Percentiles rank a stretch among this genome's conserved stretches.
Conservation (phyloP, 225 moss, liverwort and hornwort genomes). For the Rhytidiadelphus loreus region DNA sequence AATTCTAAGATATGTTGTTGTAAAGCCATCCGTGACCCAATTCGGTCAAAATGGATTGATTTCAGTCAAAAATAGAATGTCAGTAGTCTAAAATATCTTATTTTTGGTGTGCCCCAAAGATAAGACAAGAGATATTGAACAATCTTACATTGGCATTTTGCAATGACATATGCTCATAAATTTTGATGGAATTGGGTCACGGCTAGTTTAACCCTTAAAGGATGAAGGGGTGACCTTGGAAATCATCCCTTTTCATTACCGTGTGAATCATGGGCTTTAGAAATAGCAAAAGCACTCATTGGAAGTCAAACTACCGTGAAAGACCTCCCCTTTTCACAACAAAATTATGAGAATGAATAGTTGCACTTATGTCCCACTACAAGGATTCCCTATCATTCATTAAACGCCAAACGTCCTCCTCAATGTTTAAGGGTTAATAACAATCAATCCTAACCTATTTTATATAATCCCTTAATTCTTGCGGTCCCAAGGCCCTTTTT, state of each 20-base stretch:
- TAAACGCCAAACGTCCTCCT: no score
- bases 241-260: no score
- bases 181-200: accelerated
- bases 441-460: accelerated
- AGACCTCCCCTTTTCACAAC: no score
- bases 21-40: background rate
- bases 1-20: background rate
- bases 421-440: no score
- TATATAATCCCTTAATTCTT: accelerated
- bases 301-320: no score
- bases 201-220: background rate
- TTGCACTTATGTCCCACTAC: no score
- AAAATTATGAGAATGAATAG: no score
- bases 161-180: background rate
- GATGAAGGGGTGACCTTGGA: no score
- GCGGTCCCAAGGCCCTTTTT: background rate
- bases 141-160: background rate
- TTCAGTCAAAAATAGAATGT: background rate
- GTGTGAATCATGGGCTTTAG: no score
- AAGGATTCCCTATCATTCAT: no score
- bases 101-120: background rate
- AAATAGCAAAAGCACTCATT: no score
- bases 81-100: background rate
- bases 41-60: background rate
- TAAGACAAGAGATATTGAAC: no score